Base-by-base conservation (phyloP, 2,329 filamentous ascomycete genomes). In the Chaetomium strumarium region DNA sequence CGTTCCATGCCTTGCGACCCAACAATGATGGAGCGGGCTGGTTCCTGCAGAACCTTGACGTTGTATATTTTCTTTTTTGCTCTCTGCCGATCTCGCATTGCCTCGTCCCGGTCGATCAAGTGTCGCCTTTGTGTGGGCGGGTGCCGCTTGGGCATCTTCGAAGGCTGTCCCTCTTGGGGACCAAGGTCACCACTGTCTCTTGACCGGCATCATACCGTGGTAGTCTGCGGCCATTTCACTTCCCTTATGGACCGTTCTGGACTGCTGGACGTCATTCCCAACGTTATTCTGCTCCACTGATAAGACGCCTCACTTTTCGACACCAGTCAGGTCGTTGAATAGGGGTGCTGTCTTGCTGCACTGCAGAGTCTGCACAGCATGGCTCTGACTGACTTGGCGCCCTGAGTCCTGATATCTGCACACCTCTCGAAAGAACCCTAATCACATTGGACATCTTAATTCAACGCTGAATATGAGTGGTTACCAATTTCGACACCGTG, bases 11-110 rank as follows among this genome's bases (percentile, higher is more conserved):
- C 46, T 53, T 53, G 51, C 46, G 41, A 46, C 51, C 51, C 42
- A 49, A 53, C 51, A n/a, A 30, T 19, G 20, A 34, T 20, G n/a
- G 29, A 16, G 39, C 29, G 16, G 38, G 39, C 39, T 42, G 39
- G 52, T 51, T 55, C 52, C 52, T 55, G 52, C 52, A 55, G 44
- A 29, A 36, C 30, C 11, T 12, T 39, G n/a, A 16, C 11, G 8
- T 19, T 13, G 16, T 42, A 24, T 36, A 30, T 34, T 20, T 39
- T 2, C 14, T 12, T 36, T 20, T 19, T 19, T 37, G 5, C 10
- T 30, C n/a, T 40, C 20, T 49, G 33, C 19, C 12, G 31, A 52
- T 48, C 33, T n/a, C 19, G 29, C 46, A 13, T 50, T 39, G 42
- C 52, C 47, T 24, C 40, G 16, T 30, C 24, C 13, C 2, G 14